Evolutionary conservation across 1,284 basidiomycete genomes (phyloP).

Genomic region (Pascua sp.): DNA sequence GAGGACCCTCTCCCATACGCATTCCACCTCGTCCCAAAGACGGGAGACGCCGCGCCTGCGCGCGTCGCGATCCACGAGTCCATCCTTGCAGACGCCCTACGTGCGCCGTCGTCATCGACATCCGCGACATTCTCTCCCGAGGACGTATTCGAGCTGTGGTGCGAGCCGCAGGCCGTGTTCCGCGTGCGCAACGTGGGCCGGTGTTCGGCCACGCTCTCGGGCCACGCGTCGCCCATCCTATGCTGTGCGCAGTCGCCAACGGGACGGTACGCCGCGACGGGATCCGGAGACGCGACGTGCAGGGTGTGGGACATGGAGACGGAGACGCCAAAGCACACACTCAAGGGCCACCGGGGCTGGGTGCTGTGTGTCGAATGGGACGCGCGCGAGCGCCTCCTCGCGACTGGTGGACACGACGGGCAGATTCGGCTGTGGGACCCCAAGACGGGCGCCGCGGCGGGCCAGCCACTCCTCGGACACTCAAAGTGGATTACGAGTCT

Average conservation of each 20-base stretch:
- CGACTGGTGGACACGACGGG: conserved; percentile 87
- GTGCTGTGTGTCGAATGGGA: conserved; percentile 98
- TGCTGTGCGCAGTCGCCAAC: conserved; percentile 95
- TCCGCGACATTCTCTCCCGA: conserved; percentile 65
- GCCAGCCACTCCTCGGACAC: conserved; percentile 84
- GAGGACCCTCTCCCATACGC: conserved; percentile 86
- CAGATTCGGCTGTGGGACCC: conserved; percentile 88
- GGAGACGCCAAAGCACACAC: conserved; percentile 83
- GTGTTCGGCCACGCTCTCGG: conserved; percentile 84
- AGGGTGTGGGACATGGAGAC: conserved; percentile 92
- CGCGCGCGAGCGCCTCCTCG: conserved; percentile 79
- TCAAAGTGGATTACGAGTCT: conserved; percentile 97
- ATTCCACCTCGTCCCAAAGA: conserved; percentile 67
- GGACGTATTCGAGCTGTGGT: conserved; percentile 79
- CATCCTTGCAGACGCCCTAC: conserved; percentile 72
- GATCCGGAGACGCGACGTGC: conserved; percentile 89
- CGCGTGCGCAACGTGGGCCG: conserved; percentile 87
- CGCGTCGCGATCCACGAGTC: conserved; percentile 77
- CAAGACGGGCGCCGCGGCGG: conserved; percentile 75
- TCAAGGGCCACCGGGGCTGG: conserved; percentile 90
- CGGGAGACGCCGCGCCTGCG: conserved; percentile 43
- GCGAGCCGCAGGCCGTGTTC: conserved; percentile 94
- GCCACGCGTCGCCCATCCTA: conserved; percentile 88
- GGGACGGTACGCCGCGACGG: conserved; percentile 84
- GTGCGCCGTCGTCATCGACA: conserved; percentile 52